These are phyloP conservation scores for Neurospora tetrasperma DNA, from an alignment of 495 filamentous ascomycete genomes.

Conservation along the genomic window DNA sequence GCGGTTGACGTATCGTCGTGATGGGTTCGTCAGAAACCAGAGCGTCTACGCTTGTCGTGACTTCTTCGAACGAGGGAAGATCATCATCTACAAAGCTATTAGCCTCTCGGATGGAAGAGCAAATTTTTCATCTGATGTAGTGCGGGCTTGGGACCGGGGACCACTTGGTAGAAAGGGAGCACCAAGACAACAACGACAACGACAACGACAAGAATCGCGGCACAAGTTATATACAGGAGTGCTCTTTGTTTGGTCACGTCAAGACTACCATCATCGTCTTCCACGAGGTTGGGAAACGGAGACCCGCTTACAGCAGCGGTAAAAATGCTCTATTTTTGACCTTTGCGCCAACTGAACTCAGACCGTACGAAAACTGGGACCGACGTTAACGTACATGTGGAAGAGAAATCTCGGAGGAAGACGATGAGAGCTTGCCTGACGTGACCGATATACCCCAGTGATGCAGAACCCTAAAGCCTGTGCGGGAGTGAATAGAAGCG, in stretches of 20 bases:
- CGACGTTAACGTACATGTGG: slow-evolving; percentile 68
- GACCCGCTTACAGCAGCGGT: slow-evolving; percentile 29
- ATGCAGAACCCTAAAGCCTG: slow-evolving; percentile 15
- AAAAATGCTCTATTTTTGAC: slow-evolving; percentile 44
- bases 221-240: slow-evolving; percentile 26
- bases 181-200: slow-evolving; percentile 10
- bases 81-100: slow-evolving; percentile 38
- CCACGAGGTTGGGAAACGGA: slow-evolving; percentile 29
- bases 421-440: slow-evolving; percentile 56
- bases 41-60: slow-evolving; percentile 43
- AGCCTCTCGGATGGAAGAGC: slow-evolving; percentile 23
- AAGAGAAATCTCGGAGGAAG: slow-evolving; percentile 47
- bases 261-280: slow-evolving; percentile 46
- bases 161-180: slow-evolving; percentile 13
- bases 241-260: slow-evolving; percentile 32
- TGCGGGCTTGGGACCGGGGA: slow-evolving; percentile 3
- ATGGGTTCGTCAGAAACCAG: slow-evolving; percentile 43
- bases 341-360: slow-evolving; percentile 29
- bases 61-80: slow-evolving; percentile 41
- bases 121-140: slow-evolving; percentile 16
- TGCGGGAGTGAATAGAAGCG: slow-evolving; percentile 3
- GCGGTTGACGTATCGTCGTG: slow-evolving; percentile 14
- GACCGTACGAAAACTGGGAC: slow-evolving; percentile 33
- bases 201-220: slow-evolving; percentile 3
- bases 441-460: slow-evolving; percentile 32